Conservation (phyloP, 225 moss, liverwort and hornwort genomes). For the Rhytidiadelphus loreus region DNA sequence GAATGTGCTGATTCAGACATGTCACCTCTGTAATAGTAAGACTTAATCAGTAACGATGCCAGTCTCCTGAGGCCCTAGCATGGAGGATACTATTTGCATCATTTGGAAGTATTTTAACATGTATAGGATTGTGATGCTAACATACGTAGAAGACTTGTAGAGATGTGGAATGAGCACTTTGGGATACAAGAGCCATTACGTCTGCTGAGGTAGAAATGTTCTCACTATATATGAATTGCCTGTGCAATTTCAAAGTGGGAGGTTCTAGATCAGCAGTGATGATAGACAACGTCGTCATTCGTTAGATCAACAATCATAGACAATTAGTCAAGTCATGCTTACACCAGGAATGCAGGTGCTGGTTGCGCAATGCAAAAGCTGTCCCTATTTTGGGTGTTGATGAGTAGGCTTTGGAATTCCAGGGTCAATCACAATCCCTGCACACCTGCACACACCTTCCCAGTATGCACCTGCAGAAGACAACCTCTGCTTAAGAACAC, state of each 20-base stretch:
- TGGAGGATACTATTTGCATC: not conserved
- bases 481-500: not conserved
- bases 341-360: not conserved
- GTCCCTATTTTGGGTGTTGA: not conserved
- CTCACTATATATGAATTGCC: not conserved
- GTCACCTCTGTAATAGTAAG: not conserved
- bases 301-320: no score
- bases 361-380: not conserved
- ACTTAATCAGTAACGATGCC: not conserved
- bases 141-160: not conserved
- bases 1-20: not conserved
- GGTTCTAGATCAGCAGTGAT: not conserved
- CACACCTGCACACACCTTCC: not conserved
- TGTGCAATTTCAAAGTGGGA: not conserved
- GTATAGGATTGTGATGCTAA: not conserved
- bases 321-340: not conserved
- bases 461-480: not conserved
- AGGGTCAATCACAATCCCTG: not conserved
- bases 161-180: not conserved
- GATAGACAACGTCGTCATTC: not conserved
- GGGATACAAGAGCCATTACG: not conserved
- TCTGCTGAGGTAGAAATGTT: not conserved
- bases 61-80: not conserved
- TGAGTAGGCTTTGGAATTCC: not conserved
- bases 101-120: no score